These are phyloP conservation scores for Balakata baccata DNA, from an alignment of 345 rosid genomes.

Conservation along the genomic window DNA sequence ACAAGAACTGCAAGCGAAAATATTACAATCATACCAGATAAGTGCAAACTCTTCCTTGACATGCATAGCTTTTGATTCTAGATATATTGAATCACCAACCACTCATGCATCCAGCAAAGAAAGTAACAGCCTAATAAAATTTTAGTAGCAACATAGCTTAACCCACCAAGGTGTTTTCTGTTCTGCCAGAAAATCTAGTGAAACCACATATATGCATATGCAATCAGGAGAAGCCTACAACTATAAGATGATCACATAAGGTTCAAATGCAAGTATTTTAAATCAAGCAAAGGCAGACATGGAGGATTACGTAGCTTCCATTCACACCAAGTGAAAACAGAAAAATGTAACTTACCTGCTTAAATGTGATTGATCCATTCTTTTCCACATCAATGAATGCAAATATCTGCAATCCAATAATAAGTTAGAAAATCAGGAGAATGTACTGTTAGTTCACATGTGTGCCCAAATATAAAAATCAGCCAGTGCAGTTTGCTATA, in stretches of 20 bases:
- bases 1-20: conserved; percentile 65
- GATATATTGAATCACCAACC: not conserved
- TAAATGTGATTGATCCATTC: conserved; percentile 71
- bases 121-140: not conserved
- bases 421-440: not conserved
- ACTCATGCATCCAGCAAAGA: not conserved
- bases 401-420: conserved; percentile 54
- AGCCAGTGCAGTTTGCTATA: not conserved
- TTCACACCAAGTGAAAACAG: conserved; percentile 10
- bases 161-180: no score
- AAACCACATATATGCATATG: no score
- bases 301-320: not conserved
- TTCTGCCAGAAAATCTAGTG: no score
- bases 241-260: not conserved
- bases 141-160: no score
- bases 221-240: not conserved
- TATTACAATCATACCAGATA: not conserved
- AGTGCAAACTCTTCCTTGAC: not conserved
- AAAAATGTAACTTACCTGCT: conserved; percentile 51
- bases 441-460: not conserved
- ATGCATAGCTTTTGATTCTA: not conserved
- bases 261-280: not conserved
- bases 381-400: conserved; percentile 78
- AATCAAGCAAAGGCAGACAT: not conserved
- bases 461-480: not conserved